These are phyloP conservation scores for Onygenales sp. DNA, from an alignment of 2,329 filamentous ascomycete genomes.

Conservation along the genomic window DNA sequence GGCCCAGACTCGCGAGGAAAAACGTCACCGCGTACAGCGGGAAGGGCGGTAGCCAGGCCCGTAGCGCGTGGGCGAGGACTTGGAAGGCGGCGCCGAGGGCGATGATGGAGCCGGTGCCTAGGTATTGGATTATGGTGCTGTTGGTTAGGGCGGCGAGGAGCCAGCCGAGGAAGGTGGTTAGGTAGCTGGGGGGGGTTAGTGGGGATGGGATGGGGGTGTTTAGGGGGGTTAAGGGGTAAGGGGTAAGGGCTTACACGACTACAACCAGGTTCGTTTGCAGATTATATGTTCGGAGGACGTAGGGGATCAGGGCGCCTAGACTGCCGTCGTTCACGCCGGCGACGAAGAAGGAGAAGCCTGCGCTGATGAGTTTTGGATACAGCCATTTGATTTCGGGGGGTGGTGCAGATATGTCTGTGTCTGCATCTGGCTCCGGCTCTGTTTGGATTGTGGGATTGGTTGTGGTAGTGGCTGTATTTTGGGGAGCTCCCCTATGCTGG, in stretches of 20 bases:
- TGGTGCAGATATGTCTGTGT: too few species aligned
- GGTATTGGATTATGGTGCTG: constrained; percentile 41
- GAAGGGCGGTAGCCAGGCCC: constrained; percentile 50
- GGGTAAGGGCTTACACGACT: constrained; percentile 33
- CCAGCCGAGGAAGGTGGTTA: constrained; percentile 52
- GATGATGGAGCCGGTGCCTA: constrained; percentile 50
- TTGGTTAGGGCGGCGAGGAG: constrained; percentile 49
- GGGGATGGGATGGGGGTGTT: background rate
- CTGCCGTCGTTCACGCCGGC: constrained; percentile 58
- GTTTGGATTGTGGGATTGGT: too few species aligned
- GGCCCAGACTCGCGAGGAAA: constrained; percentile 48
- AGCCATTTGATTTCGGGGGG: background rate
- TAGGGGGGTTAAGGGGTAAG: background rate
- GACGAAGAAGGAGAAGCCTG: constrained; percentile 55
- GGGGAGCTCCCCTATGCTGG: too few species aligned
- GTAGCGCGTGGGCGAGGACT: constrained; percentile 42
- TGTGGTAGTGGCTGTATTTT: too few species aligned
- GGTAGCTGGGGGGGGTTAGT: constrained; percentile 35
- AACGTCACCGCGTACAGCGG: constrained; percentile 49
- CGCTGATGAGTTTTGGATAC: constrained; percentile 41
- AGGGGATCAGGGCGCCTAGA: constrained; percentile 53
- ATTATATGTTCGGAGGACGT: constrained; percentile 49
- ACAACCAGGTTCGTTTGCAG: constrained; percentile 45
- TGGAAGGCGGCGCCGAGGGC: constrained; percentile 48
- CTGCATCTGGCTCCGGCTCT: too few species aligned